Evolutionary conservation across 208 protist species (phyloP), one percentile per base, ranked within the genome.

Genomic region (Leishmania gerbilli): DNA sequence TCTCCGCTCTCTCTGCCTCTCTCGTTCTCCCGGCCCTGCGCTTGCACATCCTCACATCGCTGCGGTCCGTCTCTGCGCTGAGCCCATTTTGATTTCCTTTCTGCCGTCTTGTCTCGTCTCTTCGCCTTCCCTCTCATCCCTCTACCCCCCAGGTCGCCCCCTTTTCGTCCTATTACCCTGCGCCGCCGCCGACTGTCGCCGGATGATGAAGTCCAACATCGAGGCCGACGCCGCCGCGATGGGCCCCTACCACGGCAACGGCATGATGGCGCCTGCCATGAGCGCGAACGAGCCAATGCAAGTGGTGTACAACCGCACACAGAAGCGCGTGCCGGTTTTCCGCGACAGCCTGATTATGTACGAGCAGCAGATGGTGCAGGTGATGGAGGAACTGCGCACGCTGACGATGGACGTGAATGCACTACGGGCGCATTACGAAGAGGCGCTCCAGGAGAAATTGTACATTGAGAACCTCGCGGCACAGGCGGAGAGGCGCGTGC

Each of bases 391-490:
- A 2, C 84, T 92, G 67, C 81, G 88, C 49, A 56, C 79, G 31
- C 75, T 95, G 74, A 53, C 80, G 11, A 84, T 75, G 53, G 87
- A 92, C 3, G 87, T 88, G 17, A 83, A 93, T 19, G 79, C 76
- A 24, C 84, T 97, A 24, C 89, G 84, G 37, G 84, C 79, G 47
- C 89, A 91, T 77, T 95, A 96, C 82, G 87, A 95, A 51, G 82
- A 91, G 21, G 86, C 92, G 19, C 75, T 90, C 24, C 79, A 83
- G 27, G 94, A 96, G 82, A 87, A 88, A 76, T 79, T 85, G 47
- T 85, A 88, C 58, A 86, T 96, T 17, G 84, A 89, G 64, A 47
- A 79, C 34, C 78, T 89, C 24, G 81, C 89, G 13, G 78, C 80
- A 40, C 74, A 81, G 58, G 90, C 92, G 13, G 92, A 97, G 84